Evolutionary conservation across 345 rosid genomes (phyloP).

Genomic region (Tarenaya hassleriana): DNA sequence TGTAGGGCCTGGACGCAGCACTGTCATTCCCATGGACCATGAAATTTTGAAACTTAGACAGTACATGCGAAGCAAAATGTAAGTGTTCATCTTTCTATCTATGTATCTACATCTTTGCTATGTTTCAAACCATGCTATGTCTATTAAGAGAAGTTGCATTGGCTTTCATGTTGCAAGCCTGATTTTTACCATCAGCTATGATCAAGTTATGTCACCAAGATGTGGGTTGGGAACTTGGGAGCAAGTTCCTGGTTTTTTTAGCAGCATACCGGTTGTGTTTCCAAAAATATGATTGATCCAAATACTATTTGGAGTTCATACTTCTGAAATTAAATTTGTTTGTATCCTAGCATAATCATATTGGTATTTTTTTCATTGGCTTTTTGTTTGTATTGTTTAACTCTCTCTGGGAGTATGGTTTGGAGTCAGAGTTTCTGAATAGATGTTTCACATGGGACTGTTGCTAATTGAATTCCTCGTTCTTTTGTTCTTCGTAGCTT

Average conservation of each 20-base stretch:
- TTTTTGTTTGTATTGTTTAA: background rate
- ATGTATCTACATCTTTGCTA: constrained; percentile 1
- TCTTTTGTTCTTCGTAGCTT: constrained; percentile 35
- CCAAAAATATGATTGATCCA: background rate
- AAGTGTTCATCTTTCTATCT: constrained; percentile 20
- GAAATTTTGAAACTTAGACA: constrained; percentile 44
- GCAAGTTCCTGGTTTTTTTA: background rate
- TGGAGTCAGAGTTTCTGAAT: constrained; percentile 4
- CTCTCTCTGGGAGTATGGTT: background rate
- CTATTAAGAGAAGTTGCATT: background rate
- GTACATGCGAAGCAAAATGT: constrained; percentile 51
- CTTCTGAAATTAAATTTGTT: background rate
- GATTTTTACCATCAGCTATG: too few relatives aligned
- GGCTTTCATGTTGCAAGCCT: constrained; percentile 8
- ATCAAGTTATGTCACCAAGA: too few relatives aligned
- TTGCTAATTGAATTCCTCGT: constrained; percentile 15
- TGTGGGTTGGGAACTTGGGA: too few relatives aligned
- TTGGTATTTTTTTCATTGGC: background rate
- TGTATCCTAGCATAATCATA: background rate
- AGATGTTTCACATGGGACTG: constrained; percentile 4
- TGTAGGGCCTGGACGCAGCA: constrained; percentile 28
- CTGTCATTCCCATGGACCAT: constrained; percentile 27
- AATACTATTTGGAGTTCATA: constrained; percentile 13
- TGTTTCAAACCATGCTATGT: background rate
- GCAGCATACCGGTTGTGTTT: constrained; percentile 9